A percentile compares a stretch with the other conserved stretches of the same genome.
phyloP scores from a whole-genome alignment of 495 filamentous ascomycete genomes.

The Rhizodiscina lignyota region DNA sequence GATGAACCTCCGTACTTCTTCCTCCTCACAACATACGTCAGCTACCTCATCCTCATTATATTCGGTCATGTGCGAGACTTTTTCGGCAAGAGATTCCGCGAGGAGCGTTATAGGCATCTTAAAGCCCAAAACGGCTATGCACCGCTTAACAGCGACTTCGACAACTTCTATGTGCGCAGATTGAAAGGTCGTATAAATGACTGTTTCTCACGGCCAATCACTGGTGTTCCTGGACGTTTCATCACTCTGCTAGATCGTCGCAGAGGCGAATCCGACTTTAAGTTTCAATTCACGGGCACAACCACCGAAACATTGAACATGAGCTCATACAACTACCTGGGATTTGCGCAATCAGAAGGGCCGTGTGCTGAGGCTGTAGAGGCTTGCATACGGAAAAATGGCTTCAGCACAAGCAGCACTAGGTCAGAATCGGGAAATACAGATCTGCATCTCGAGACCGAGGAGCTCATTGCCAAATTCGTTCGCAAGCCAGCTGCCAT shows the following conservation, averaged over 20 bases:
- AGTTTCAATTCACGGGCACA: constrained; percentile 75
- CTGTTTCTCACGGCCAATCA: constrained; percentile 82
- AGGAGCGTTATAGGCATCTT: constrained; percentile 68
- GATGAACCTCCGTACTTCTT: constrained; percentile 97
- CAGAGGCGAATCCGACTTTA: constrained; percentile 75
- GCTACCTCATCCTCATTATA: constrained; percentile 87
- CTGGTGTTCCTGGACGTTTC: constrained; percentile 83
- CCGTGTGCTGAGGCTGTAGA: constrained; percentile 92
- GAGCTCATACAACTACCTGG: constrained; percentile 98
- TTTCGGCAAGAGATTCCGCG: constrained; percentile 87
- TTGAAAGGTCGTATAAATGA: constrained; percentile 91
- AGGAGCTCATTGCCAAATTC: constrained; percentile 75
- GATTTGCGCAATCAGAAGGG: constrained; percentile 94
- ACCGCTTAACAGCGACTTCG: constrained; percentile 94
- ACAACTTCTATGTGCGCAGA: constrained; percentile 91
- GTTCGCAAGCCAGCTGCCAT: constrained; percentile 87
- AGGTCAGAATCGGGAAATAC: constrained; percentile 73
- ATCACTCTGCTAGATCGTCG: constrained; percentile 82
- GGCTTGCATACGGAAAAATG: constrained; percentile 66
- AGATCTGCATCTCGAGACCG: constrained; percentile 75
- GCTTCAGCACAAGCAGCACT: constrained; percentile 62
- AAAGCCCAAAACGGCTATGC: constrained; percentile 78
- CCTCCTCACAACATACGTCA: constrained; percentile 90
- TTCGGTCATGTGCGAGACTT: constrained; percentile 94
- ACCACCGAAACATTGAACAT: constrained; percentile 93